Evolutionary conservation across 2,329 filamentous ascomycete genomes (phyloP).

Genomic region (Fusarium ramigenum): DNA sequence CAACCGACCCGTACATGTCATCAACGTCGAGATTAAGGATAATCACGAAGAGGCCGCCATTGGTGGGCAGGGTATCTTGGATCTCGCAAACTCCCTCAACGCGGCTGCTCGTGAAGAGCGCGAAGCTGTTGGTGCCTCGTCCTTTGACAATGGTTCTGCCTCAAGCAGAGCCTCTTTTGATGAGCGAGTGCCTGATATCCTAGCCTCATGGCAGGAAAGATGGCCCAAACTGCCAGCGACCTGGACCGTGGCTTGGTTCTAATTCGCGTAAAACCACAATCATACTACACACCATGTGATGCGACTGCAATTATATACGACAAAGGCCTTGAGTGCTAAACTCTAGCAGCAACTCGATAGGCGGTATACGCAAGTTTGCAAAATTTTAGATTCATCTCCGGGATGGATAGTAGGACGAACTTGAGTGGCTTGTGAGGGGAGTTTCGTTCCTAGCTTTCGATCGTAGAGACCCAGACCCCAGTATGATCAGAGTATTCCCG

Average conservation of each 20-base stretch:
- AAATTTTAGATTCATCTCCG: neutral
- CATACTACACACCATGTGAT: neutral
- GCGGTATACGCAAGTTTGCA: neutral
- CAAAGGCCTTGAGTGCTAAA: neutral
- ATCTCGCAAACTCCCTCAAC: constrained; percentile 88
- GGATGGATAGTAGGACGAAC: neutral
- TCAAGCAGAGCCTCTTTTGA: constrained; percentile 82
- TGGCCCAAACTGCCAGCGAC: constrained; percentile 92
- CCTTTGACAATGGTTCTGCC: constrained; percentile 75
- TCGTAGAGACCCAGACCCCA: constrained; percentile 14
- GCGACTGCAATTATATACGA: neutral
- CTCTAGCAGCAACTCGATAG: neutral
- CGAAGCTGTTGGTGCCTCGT: constrained; percentile 67
- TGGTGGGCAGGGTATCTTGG: constrained; percentile 89
- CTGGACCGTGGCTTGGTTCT: constrained; percentile 98
- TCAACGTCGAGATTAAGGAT: constrained; percentile 98
- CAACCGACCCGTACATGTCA: constrained; percentile 94
- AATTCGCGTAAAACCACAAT: constrained; percentile 26
- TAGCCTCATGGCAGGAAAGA: constrained; percentile 92
- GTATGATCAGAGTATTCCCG: neutral
- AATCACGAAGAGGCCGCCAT: constrained; percentile 96
- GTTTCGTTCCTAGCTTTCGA: neutral
- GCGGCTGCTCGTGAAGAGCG: constrained; percentile 81
- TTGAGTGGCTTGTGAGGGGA: neutral
- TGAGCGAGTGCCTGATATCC: constrained; percentile 89